phyloP scores from a whole-genome alignment of 2,329 filamentous ascomycete species.

The Penicillium sp. region DNA sequence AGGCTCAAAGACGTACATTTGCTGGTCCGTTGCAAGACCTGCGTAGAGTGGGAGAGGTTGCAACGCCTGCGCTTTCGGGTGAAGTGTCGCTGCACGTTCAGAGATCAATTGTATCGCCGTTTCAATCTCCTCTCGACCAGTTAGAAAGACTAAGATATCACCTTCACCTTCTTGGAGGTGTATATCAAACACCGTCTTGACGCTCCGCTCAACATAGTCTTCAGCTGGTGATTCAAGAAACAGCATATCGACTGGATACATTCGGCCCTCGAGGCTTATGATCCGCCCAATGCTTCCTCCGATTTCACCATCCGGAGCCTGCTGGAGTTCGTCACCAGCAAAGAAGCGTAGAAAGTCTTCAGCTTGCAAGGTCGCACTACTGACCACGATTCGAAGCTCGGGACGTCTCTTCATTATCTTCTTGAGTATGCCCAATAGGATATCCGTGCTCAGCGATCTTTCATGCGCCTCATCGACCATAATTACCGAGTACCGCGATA shows the following conservation, averaged over 20 bases:
- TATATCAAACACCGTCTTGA: conserved; percentile 85
- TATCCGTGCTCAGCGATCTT: conserved; percentile 87
- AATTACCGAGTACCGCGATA: conserved; percentile 90
- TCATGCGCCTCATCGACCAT: conserved; percentile 99
- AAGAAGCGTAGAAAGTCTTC: conserved; percentile 87
- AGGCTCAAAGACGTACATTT: conserved; percentile 93
- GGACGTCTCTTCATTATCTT: conserved; percentile 82
- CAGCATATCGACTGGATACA: conserved; percentile 85
- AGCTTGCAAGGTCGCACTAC: conserved; percentile 90
- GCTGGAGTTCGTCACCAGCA: conserved; percentile 48
- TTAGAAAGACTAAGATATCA: conserved; percentile 89
- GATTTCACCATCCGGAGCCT: conserved; percentile 38
- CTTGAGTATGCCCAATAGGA: conserved; percentile 86
- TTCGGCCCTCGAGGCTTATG: conserved; percentile 83
- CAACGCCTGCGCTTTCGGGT: conserved; percentile 63
- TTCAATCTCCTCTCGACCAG: conserved; percentile 92
- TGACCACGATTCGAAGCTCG: conserved; percentile 86
- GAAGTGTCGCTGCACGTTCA: conserved; percentile 70
- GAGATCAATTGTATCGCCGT: conserved; percentile 76
- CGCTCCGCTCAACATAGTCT: conserved; percentile 82
- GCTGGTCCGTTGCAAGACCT: conserved; percentile 85
- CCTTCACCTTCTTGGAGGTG: conserved; percentile 80
- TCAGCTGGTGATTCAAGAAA: conserved; percentile 79
- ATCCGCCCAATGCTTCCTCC: conserved; percentile 64
- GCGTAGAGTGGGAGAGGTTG: conserved; percentile 83